Evolutionary conservation across 768 basidiomycete genomes (phyloP).

Genomic region (Russula vinacea): DNA sequence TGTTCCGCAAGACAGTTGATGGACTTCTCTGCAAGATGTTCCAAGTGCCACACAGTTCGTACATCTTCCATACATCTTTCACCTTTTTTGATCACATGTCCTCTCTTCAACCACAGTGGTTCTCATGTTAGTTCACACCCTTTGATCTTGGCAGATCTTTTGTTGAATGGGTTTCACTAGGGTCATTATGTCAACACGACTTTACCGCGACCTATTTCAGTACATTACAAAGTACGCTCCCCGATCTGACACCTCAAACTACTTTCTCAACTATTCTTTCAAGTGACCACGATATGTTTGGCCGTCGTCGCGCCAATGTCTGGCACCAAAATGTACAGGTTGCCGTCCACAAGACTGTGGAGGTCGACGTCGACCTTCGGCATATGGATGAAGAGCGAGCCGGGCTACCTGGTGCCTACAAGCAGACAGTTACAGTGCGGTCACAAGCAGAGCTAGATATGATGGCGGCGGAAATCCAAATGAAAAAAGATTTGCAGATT

Average conservation of each 20-base stretch:
- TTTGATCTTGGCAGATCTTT: not conserved
- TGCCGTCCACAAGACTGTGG: conserved; percentile 22
- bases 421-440: conserved; percentile 12
- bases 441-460: conserved; percentile 22
- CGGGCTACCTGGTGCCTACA: not conserved
- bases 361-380: conserved; percentile 22
- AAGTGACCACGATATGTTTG: conserved; percentile 26
- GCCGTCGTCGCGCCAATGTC: conserved; percentile 26
- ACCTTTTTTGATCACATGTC: not conserved
- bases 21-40: conserved; percentile 22
- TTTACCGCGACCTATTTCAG: conserved; percentile 28
- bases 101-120: conserved; percentile 21
- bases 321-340: conserved; percentile 22
- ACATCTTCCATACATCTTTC: not conserved
- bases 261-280: conserved; percentile 17
- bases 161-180: conserved; percentile 6
- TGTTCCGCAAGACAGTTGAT: conserved; percentile 3
- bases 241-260: conserved; percentile 10
- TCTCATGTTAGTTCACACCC: conserved; percentile 18
- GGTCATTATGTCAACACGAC: conserved; percentile 27
- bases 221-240: conserved; percentile 27
- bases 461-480: conserved; percentile 16
- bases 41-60: conserved; percentile 29
- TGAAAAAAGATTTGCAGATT: conserved; percentile 27
- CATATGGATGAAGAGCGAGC: conserved; percentile 15